Base-by-base conservation (phyloP, 179 eudicot genomes). In the Silene vulgaris region DNA sequence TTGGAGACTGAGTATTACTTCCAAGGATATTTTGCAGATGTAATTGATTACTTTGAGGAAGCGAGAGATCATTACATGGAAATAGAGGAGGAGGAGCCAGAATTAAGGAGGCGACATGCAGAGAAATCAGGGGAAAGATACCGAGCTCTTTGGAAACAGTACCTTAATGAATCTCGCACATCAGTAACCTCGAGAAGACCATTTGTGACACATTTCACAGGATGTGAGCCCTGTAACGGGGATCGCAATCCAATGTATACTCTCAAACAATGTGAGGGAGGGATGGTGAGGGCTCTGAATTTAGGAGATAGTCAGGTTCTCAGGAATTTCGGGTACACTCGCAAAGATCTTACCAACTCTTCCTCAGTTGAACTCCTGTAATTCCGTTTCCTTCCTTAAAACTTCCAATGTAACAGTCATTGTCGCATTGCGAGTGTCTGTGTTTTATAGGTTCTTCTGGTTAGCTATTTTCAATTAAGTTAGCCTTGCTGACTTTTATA, bases 191-290 rank as follows among this genome's bases (percentile, higher is more conserved):
- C 0, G 80, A 85, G 77, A 40, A 77, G 90, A 19, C 87, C 89
- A 0, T 82, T 82, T 69, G 74, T 86, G 4, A 84, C 89, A 19
- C 90, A 88, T 75, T 88, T 88, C 19, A 81, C 94, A 5, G 97
- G 97, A 43, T 92, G 97, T 75, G 90, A 89, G 75, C 96, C 90
- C 28, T 92, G 97, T 30, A 90, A 84, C 26, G 97, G 97, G 32
- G 73, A 75, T 1, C 89, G 86, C 57, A 90, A 89, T 16, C 82
- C 79, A 65, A 20, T 23, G 37, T 91, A 90, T 59, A 2, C 75
- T 2, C 75, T 76, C 1, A 82, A 85, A 5, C 63, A 77, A 0
- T 91, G 95, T 50, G 72, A 74, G 74, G 81, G 76, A 3, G 96
- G 88, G 23, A 83, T 88, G 89, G 74, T 74, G 69, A 85, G 67